Evolutionary conservation across 1,284 basidiomycete genomes (phyloP).

Genomic region (Meripilus lineatus): DNA sequence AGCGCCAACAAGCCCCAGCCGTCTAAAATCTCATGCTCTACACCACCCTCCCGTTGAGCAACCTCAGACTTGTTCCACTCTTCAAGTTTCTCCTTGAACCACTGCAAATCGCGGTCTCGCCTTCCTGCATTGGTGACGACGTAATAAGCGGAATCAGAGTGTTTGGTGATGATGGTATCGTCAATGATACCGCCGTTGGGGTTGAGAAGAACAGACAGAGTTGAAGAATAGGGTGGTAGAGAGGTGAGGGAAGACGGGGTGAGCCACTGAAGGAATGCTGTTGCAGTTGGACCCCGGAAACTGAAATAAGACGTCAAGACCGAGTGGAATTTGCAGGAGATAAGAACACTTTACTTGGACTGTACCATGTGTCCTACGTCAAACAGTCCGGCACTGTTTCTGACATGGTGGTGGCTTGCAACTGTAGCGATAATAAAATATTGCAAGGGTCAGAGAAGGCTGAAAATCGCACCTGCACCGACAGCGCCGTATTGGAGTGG

Average conservation of each 20-base stretch:
- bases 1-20: constrained; percentile 88
- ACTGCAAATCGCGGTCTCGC: constrained; percentile 75
- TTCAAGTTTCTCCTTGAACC: constrained; percentile 65
- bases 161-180: constrained; percentile 86
- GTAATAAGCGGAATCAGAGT: constrained; percentile 78
- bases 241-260: constrained; percentile 77
- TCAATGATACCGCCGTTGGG: constrained; percentile 92
- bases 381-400: constrained; percentile 83
- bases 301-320: constrained; percentile 27
- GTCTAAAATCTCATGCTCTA: constrained; percentile 81
- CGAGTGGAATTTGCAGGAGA: background rate
- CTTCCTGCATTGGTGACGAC: constrained; percentile 96
- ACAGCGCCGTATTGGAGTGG: constrained; percentile 83
- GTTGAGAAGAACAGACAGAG: constrained; percentile 87
- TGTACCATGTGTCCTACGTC: constrained; percentile 99
- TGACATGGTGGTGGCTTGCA: constrained; percentile 89
- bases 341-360: constrained; percentile 49
- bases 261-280: constrained; percentile 81
- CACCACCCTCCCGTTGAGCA: constrained; percentile 47
- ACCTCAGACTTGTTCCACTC: constrained; percentile 69
- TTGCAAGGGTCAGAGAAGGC: constrained; percentile 6
- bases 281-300: constrained; percentile 71
- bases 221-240: constrained; percentile 68
- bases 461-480: constrained; percentile 68
- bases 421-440: constrained; percentile 42